Conservation (phyloP, 768 basidiomycete genomes). For the Leucocoprinus sp. region DNA sequence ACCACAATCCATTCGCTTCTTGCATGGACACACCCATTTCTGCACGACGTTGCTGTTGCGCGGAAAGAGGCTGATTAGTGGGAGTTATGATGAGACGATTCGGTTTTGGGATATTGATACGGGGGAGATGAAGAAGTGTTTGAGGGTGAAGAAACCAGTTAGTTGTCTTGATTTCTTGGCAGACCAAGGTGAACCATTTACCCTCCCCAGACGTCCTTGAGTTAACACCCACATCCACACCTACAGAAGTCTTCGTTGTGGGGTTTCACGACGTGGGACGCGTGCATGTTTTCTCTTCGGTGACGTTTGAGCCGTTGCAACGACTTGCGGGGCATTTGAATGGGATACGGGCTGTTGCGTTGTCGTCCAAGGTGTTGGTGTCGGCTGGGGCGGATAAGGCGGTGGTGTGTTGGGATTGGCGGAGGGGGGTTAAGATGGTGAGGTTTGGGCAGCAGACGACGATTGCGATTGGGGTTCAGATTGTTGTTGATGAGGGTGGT, state of each 20-base stretch:
- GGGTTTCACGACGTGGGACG: slow-evolving; percentile 92
- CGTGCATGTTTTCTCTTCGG: slow-evolving; percentile 80
- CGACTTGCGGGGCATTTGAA: slow-evolving; percentile 83
- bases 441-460: slow-evolving; percentile 92
- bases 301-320: slow-evolving; percentile 78
- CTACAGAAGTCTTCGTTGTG: slow-evolving; percentile 80
- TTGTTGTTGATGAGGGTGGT: slow-evolving; percentile 44
- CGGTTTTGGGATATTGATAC: slow-evolving; percentile 82
- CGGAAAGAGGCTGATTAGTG: slow-evolving; percentile 79
- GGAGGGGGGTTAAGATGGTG: slow-evolving; percentile 81
- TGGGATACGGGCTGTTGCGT: slow-evolving; percentile 82
- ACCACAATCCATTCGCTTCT: slow-evolving; percentile 70
- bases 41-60: slow-evolving; percentile 74
- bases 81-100: slow-evolving; percentile 88
- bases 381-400: slow-evolving; percentile 73
- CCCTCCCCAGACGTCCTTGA: too few species aligned
- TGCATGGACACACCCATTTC: slow-evolving; percentile 81
- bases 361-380: slow-evolving; percentile 79
- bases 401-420: slow-evolving; percentile 87
- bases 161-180: slow-evolving; percentile 83
- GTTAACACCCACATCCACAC: too few species aligned
- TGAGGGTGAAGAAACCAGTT: slow-evolving; percentile 83
- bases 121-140: slow-evolving; percentile 58
- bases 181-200: slow-evolving; percentile 51
- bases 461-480: slow-evolving; percentile 83